Percentiles rank a stretch among this genome's conserved stretches.
phyloP scores from a whole-genome alignment of 352 stramenopile genomes.

The Phytophthora pseudosyringae region DNA sequence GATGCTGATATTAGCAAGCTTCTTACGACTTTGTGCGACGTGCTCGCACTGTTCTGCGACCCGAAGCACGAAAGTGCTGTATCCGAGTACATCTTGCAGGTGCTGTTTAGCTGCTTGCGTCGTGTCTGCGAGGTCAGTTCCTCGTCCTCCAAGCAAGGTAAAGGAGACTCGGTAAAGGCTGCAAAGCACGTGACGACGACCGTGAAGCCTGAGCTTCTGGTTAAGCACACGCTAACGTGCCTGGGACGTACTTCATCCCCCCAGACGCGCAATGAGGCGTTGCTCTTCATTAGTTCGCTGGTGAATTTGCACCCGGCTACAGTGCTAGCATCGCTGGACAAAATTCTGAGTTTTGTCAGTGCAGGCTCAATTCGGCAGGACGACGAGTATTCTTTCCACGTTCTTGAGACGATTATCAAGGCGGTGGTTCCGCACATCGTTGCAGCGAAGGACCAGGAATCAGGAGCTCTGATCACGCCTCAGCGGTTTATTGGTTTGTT shows the following conservation, averaged over 20 bases:
- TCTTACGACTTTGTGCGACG: constrained; percentile 60
- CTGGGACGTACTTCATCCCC: constrained; percentile 68
- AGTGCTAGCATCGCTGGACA: constrained; percentile 79
- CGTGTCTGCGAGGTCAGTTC: constrained; percentile 61
- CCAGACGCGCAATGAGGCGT: constrained; percentile 81
- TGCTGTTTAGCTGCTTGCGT: constrained; percentile 79
- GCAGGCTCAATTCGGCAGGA: constrained; percentile 68
- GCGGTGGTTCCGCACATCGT: constrained; percentile 83
- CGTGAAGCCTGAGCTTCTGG: constrained; percentile 69
- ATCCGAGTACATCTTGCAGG: constrained; percentile 84
- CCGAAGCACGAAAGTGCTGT: constrained; percentile 57
- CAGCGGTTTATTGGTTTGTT: constrained; percentile 85
- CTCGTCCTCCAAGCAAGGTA: constrained; percentile 12
- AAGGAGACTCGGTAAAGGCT: constrained; percentile 26
- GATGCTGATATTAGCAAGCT: constrained; percentile 45
- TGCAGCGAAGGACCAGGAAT: constrained; percentile 17
- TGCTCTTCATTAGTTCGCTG: constrained; percentile 83
- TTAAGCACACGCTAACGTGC: constrained; percentile 80
- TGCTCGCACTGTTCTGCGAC: constrained; percentile 66
- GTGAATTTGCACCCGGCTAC: constrained; percentile 77
- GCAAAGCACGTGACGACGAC: constrained; percentile 13
- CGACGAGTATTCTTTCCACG: constrained; percentile 89
- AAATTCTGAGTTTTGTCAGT: constrained; percentile 75
- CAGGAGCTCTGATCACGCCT: constrained; percentile 48
- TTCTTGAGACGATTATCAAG: constrained; percentile 88